phyloP scores from a whole-genome alignment of 2,329 filamentous ascomycete species.

The Chaetomium sp. region DNA sequence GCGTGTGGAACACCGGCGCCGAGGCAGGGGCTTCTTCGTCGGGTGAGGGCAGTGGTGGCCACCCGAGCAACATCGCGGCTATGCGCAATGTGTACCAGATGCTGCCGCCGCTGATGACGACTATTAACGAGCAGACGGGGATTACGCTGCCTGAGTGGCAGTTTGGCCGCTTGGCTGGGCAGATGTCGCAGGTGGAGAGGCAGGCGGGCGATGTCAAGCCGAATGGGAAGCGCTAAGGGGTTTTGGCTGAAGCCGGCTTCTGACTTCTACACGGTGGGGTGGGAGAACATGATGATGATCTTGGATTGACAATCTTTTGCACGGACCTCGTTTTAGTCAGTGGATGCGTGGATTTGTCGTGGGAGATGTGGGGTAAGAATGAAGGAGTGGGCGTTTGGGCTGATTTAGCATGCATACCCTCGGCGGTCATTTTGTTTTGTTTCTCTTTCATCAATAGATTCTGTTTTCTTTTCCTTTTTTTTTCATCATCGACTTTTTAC shows the following conservation, averaged over 20 bases:
- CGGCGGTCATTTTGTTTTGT: too few species aligned
- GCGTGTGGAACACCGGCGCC: slow-evolving; percentile 75
- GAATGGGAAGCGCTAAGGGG: slow-evolving; percentile 1
- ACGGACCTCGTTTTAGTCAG: not conserved
- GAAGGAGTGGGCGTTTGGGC: too few species aligned
- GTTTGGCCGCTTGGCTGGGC: slow-evolving; percentile 44
- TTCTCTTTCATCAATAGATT: too few species aligned
- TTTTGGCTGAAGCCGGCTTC: not conserved
- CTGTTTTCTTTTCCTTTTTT: too few species aligned
- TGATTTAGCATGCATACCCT: too few species aligned
- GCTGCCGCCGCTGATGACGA: slow-evolving; percentile 73
- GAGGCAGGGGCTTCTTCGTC: slow-evolving; percentile 33
- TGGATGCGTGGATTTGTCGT: too few species aligned
- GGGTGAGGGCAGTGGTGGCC: slow-evolving; percentile 33
- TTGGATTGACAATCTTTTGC: not conserved
- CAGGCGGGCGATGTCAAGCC: not conserved
- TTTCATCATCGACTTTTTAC: too few species aligned
- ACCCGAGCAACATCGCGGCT: slow-evolving; percentile 47
- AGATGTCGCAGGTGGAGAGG: slow-evolving; percentile 20
- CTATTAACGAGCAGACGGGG: slow-evolving; percentile 84
- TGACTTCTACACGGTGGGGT: not conserved
- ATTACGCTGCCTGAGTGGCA: slow-evolving; percentile 75
- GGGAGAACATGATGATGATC: not conserved
- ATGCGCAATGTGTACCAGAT: slow-evolving; percentile 81
- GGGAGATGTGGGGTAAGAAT: too few species aligned